Base-by-base conservation (phyloP, 2,329 filamentous ascomycete genomes). In the Microdochium paspali region DNA sequence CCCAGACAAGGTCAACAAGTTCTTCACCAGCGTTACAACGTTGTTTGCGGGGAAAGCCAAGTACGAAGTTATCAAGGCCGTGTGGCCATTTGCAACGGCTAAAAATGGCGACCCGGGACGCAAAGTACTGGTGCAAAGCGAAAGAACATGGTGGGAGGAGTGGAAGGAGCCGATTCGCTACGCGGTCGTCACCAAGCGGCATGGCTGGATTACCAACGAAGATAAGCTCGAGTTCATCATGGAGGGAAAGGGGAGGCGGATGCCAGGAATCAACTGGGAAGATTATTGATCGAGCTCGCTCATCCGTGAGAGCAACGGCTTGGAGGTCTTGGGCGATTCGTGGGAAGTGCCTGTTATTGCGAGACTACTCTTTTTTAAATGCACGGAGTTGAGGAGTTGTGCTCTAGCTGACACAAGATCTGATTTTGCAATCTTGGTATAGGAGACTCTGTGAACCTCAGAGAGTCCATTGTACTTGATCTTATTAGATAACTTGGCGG, bases 11-110 rank as follows among this genome's bases (percentile, higher is more conserved):
- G 66, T 75, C 49, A 76, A 77, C 55, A 70, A 71, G 46, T 75
- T 80, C 59, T 71, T 79, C 53, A 75, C 72, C 12, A 72, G 66
- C 23, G 65, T 80, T 24, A 67, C 71, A 2, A 68, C 70, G 23
- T 59, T 79, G 2, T 78, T 80, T 53, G 65, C 66, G 0, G 74
- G 74, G 3, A 74, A 71, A 58, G 71, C 69, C 57, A 72, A 68
- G 51, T 80, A 79, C 52, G 76, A 79, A 58, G 72, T 77, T 2
- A 67, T 76, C 44, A 75, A 77, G 56, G 67, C 70, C 1, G 69
- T 80, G 1, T 80, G 77, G 76, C 77, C 76, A 3, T 80, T 77
- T 60, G 76, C 76, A 2, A 73, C 72, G 51, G 63, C 66, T 3
- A 64, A 58, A 55, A 70, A 61, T 53, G 73, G 64, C 32, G 72